Percentiles rank a stretch among this genome's conserved stretches.
phyloP scores from a whole-genome alignment of 805 yeast genomes.

The Candida incommunis region DNA sequence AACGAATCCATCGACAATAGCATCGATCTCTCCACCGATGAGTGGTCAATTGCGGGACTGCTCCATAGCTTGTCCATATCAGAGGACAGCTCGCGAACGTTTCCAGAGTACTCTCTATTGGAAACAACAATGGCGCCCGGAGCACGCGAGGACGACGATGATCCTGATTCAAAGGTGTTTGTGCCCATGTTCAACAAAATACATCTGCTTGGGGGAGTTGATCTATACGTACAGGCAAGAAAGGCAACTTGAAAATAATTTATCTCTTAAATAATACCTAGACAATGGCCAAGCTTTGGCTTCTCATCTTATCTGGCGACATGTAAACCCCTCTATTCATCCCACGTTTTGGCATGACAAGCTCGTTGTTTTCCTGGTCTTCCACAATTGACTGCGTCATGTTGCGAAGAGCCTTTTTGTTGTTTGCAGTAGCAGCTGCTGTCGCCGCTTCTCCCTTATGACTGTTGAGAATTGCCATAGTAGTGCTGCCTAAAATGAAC shows the following conservation, averaged over 20 bases:
- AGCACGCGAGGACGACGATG: neutral
- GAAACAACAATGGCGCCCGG: neutral
- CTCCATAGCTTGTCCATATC: neutral
- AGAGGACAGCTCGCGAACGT: neutral
- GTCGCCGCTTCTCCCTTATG: neutral
- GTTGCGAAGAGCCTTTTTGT: neutral
- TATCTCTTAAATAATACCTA: neutral
- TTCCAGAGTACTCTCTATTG: neutral
- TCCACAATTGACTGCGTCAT: neutral
- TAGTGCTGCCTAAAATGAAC: neutral
- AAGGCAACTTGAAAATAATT: neutral
- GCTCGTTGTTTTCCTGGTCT: slow-evolving; percentile 1
- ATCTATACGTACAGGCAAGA: neutral
- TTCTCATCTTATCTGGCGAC: neutral
- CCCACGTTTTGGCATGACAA: neutral
- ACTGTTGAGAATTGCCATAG: slow-evolving; percentile 1
- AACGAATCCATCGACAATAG: neutral
- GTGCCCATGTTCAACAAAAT: neutral
- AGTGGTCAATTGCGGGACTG: neutral
- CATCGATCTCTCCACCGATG: neutral
- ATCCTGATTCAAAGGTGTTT: neutral
- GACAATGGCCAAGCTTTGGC: neutral
- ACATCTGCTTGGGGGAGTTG: neutral
- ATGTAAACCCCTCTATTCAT: neutral
- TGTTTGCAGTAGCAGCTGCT: neutral